A percentile compares a stretch with the other conserved stretches of the same genome.
phyloP scores from a whole-genome alignment of 345 rosid genomes.

The Cochlearia excelsa region DNA sequence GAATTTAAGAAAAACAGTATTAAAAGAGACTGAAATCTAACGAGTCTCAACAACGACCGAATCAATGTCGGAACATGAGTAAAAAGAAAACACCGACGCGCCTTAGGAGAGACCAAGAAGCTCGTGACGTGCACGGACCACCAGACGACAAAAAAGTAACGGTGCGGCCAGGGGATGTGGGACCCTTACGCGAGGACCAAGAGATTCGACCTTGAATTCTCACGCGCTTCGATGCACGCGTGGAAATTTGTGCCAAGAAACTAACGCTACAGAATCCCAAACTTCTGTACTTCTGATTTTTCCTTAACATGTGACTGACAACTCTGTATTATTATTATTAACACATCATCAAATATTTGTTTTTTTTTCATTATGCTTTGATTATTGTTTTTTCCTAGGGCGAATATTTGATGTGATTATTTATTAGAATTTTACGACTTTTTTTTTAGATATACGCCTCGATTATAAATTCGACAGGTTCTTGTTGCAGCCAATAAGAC shows the following conservation, averaged over 20 bases:
- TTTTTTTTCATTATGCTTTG: background rate
- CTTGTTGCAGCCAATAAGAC: no score
- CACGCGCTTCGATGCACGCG: constrained; percentile 30
- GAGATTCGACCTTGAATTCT: constrained; percentile 33
- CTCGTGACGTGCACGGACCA: constrained; percentile 37
- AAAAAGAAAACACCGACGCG: constrained; percentile 29
- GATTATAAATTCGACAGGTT: no score
- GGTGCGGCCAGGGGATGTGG: constrained; percentile 30
- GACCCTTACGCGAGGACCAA: constrained; percentile 25
- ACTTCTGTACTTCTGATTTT: constrained; percentile 22
- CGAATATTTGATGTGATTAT: no score
- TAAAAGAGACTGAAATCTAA: constrained; percentile 18
- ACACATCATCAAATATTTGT: background rate
- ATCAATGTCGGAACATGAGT: constrained; percentile 35
- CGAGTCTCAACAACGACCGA: constrained; percentile 28
- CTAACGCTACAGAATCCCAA: constrained; percentile 13
- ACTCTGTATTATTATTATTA: constrained; percentile 18
- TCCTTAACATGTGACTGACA: constrained; percentile 34
- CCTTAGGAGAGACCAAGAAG: constrained; percentile 30
- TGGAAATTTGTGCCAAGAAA: constrained; percentile 27
- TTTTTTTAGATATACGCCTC: no score
- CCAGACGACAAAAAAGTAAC: constrained; percentile 39
- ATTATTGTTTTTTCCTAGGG: no score
- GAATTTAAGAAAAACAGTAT: constrained; percentile 18
- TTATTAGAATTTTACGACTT: no score